Evolutionary conservation across 2,329 filamentous ascomycete species (phyloP), one percentile per base, ranked within the genome.

Genomic region (Botrytis cinerea): DNA sequence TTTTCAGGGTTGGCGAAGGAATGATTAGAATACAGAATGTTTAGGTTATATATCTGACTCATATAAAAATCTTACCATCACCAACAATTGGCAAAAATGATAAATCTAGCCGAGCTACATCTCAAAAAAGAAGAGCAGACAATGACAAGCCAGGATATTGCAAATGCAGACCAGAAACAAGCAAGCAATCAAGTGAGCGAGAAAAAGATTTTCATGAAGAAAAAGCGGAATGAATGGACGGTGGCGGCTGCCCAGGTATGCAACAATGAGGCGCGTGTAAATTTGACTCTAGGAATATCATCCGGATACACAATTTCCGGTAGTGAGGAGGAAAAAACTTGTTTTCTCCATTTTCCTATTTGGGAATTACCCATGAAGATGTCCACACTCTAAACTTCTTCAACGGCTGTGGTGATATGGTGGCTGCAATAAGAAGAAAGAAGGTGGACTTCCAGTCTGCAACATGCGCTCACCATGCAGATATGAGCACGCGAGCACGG

Each of bases 201-300:
- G 32, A 16, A 32, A 54, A 57, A 14, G 48, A 51, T 51, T n/a
- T 48, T 28, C 25, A 43, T 28, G 18, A 51, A 40, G 35, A 57
- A 43, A 35, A 38, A 25, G 32, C 32, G 64, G 25, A 54, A 2
- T 67, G 46, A 40, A 67, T 40, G 22, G 25, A 25, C 35, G 20
- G 45, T 38, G 20, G 28, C 51, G 46, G n/a, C 16, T 28, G n/a
- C 14, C 8, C n/a, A 68, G 25, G 54, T 28, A 60, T 61, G 51
- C 67, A 70, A 61, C 20, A 43, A 38, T 40, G 67, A 45, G 67
- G 54, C 54, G 54, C 67, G 28, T 70, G 14, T 61, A 70, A 51
- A 60, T 40, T 43, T 57, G 64, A 68, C 46, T 25, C 35, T 5
- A 22, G 46, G 32, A 40, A 54, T 6, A 18, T 18, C 38, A 40